A percentile compares a stretch with the other conserved stretches of the same genome.
These are phyloP conservation scores for Ormosia emarginata DNA, from an alignment of 306 rosid genomes.

Conservation along the genomic window DNA sequence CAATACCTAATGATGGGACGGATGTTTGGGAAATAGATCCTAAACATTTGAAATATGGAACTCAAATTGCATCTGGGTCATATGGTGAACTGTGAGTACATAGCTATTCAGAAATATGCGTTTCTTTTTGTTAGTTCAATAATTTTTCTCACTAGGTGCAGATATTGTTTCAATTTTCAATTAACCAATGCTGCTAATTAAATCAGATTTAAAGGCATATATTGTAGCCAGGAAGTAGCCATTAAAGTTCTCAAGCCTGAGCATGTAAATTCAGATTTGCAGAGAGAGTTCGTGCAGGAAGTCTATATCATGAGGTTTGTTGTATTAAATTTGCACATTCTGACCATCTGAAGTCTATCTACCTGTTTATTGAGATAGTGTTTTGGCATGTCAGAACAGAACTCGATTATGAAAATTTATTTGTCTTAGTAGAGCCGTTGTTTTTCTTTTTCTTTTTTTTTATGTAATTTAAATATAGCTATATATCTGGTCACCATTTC, in stretches of 20 bases:
- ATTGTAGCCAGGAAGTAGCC: conserved; percentile 94
- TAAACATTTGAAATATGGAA: conserved; percentile 67
- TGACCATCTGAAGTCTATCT: conserved; percentile 5
- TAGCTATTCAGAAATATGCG: background rate
- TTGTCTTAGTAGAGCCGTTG: background rate
- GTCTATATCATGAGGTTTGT: conserved; percentile 92
- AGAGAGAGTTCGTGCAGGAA: conserved; percentile 87
- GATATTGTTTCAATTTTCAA: conserved; percentile 3
- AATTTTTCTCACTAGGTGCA: background rate
- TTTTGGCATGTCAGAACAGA: background rate
- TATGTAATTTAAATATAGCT: background rate
- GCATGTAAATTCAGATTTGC: conserved; percentile 77
- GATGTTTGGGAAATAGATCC: conserved; percentile 98
- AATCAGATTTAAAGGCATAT: conserved; percentile 84
- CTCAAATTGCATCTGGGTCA: conserved; percentile 88
- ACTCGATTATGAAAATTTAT: background rate
- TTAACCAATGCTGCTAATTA: conserved; percentile 20
- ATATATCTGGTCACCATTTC: background rate
- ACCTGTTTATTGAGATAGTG: conserved; percentile 7
- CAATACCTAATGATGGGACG: conserved; percentile 83
- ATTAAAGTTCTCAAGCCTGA: conserved; percentile 93
- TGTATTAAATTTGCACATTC: background rate
- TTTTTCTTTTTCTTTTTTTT: background rate
- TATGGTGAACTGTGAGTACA: conserved; percentile 89
- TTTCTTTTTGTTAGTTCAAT: background rate